phyloP scores from a whole-genome alignment of 768 basidiomycete genomes.

The Boletales sp. region DNA sequence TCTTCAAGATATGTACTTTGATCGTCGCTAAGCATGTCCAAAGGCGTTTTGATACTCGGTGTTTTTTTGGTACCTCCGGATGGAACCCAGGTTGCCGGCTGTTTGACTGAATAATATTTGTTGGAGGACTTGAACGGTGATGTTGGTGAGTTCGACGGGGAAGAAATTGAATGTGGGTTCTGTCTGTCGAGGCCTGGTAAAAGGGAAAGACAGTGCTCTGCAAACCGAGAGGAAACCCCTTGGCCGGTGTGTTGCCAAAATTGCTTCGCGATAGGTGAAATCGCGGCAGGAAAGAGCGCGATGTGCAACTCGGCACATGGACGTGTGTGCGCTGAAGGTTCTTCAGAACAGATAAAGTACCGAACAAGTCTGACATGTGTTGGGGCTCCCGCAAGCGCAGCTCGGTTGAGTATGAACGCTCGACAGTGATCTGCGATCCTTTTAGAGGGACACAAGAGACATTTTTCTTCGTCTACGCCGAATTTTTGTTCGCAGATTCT shows the following conservation, averaged over 20 bases:
- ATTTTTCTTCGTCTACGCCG: conserved; percentile 63
- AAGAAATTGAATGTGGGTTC: conserved; percentile 21
- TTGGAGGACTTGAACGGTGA: conserved; percentile 45
- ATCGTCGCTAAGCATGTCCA: conserved; percentile 57
- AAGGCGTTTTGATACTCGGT: conserved; percentile 5
- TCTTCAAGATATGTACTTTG: conserved; percentile 83
- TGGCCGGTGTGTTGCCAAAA: conserved; percentile 97
- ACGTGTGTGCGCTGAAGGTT: conserved; percentile 28
- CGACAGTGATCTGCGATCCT: conserved; percentile 73
- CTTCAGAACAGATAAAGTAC: conserved; percentile 66
- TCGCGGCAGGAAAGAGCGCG: conserved; percentile 65
- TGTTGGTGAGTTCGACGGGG: conserved; percentile 19
- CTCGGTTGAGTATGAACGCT: conserved; percentile 59
- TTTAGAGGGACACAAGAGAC: conserved; percentile 76
- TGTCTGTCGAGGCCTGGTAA: conserved; percentile 45
- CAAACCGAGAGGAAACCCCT: conserved; percentile 85
- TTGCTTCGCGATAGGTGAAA: conserved; percentile 69
- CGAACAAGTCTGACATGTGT: conserved; percentile 59
- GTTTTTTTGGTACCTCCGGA: conserved; percentile 1
- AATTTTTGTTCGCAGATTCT: conserved; percentile 75
- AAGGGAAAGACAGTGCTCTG: conserved; percentile 76
- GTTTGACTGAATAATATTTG: conserved; percentile 51
- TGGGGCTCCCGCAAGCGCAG: conserved; percentile 39
- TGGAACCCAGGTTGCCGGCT: conserved; percentile 6
- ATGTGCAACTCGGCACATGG: conserved; percentile 69